Evolutionary conservation across 768 basidiomycete genomes (phyloP), one percentile per base, ranked within the genome.

Genomic region (Trametes coccinea): DNA sequence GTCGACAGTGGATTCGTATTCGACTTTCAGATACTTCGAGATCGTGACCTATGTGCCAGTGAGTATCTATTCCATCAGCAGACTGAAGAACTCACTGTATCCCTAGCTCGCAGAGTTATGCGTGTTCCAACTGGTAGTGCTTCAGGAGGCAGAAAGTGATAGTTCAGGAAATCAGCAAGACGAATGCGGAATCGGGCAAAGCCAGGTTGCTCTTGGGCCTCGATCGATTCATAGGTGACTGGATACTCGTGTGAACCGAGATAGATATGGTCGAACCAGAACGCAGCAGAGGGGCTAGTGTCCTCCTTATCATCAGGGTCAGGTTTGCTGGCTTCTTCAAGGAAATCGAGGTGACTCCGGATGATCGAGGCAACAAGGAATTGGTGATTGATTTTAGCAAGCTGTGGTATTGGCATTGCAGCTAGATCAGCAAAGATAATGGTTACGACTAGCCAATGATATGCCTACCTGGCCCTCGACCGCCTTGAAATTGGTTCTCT

Each of bases 1-100:
- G 27, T 65, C 53, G 5, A 70, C 68, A 3, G 31, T 51, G 0
- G 71, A 72, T 33, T 72, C 59, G 22, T 61, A 72, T 11, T 60
- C 57, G 1, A 68, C 58, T n/a, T 61, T 67, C 30, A 72, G 1
- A 16, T 59, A 60, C 14, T 44, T 44, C 45, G 50, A 61, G 34
- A 69, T 66, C 3, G 40, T 59, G 27, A 70, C 59, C 69, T 70
- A n/a, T n/a, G n/a, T n/a, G n/a, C n/a, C n/a, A n/a, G 10, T 16
- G 5, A 43, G 5, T 43, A 11, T 43, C 6, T 43, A 7, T 43
- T 13, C 16, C 41, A 5, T 13, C 14, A n/a, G 16, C 30, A 50
- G 48, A 16, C 2, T 9, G 22, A 6, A 22, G 11, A 4, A 13
- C 49, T 34, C n/a, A 50, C 49, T 13, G 37, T 39, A 13, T 39